A percentile compares a stretch with the other conserved stretches of the same genome.
These are phyloP conservation scores for Diutina catenulata DNA, from an alignment of 1,139 yeast genomes.

Conservation along the genomic window DNA sequence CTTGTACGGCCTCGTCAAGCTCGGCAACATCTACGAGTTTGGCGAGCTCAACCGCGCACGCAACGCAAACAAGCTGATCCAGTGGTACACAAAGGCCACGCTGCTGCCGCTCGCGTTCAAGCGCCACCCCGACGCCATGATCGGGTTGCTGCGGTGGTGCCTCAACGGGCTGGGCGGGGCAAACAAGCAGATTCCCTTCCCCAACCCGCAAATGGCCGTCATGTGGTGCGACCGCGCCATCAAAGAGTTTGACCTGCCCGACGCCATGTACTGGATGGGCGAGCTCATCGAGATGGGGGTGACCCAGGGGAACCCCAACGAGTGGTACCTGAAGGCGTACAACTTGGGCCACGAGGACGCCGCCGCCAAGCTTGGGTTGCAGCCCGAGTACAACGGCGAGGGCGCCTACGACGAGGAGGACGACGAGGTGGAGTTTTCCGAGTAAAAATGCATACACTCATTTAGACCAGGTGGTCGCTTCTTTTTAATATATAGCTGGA, in stretches of 20 bases:
- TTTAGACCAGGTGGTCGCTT: too few species aligned
- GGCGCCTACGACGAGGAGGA: constrained; percentile 3
- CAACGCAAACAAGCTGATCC: constrained; percentile 67
- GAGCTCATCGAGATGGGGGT: constrained; percentile 72
- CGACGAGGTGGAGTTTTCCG: constrained; percentile 4
- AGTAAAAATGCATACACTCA: too few species aligned
- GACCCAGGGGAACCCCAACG: constrained; percentile 8
- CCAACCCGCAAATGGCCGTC: constrained; percentile 68
- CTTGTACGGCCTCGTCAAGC: constrained; percentile 71
- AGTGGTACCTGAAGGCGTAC: constrained; percentile 8
- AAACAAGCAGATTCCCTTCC: constrained; percentile 39
- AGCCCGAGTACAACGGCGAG: constrained; percentile 4
- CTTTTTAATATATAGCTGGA: too few species aligned
- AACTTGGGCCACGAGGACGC: constrained; percentile 6
- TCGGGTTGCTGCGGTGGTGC: constrained; percentile 89
- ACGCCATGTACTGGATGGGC: constrained; percentile 81
- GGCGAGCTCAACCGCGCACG: constrained; percentile 62
- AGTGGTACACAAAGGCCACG: constrained; percentile 85
- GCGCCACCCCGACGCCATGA: constrained; percentile 79
- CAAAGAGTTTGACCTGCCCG: constrained; percentile 56
- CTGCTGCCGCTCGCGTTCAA: constrained; percentile 34
- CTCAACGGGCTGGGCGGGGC: constrained; percentile 65
- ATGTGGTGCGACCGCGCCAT: constrained; percentile 87
- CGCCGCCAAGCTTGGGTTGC: constrained; percentile 5
- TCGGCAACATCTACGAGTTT: constrained; percentile 80